phyloP scores from a whole-genome alignment of 345 rosid genomes.

The Rhodomyrtus tomentosa region DNA sequence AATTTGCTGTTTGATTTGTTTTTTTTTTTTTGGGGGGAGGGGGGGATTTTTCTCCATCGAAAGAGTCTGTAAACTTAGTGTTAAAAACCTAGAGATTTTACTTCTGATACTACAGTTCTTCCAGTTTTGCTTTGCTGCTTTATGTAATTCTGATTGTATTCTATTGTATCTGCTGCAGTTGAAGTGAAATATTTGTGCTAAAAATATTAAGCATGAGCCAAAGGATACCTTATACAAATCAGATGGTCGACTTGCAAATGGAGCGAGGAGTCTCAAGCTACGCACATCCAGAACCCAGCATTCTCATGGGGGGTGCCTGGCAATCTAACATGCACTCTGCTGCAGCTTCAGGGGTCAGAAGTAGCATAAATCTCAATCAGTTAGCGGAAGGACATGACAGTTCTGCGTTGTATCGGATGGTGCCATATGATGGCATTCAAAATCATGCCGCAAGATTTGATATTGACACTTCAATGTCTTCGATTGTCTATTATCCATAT shows the following conservation, averaged over 20 bases:
- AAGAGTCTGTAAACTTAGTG: neutral
- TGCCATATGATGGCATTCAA: conserved; percentile 40
- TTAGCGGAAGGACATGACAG: conserved; percentile 32
- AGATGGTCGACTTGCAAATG: conserved; percentile 37
- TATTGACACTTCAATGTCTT: conserved; percentile 31
- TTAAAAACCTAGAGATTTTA: neutral
- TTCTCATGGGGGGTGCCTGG: conserved; percentile 35
- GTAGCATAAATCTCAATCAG: conserved; percentile 29
- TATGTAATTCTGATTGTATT: neutral
- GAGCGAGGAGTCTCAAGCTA: conserved; percentile 34
- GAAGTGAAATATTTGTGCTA: neutral
- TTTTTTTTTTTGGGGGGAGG: neutral
- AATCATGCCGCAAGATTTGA: conserved; percentile 36
- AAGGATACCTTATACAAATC: conserved; percentile 32
- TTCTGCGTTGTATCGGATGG: conserved; percentile 30
- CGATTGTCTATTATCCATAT: conserved; percentile 39
- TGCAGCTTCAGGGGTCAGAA: conserved; percentile 18
- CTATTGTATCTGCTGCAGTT: neutral
- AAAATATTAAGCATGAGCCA: conserved; percentile 33
- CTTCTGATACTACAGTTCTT: neutral
- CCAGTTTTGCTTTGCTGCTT: neutral
- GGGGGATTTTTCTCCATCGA: no score
- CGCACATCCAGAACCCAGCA: conserved; percentile 35
- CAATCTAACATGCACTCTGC: conserved; percentile 36
- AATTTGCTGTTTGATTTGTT: neutral